Evolutionary conservation across 2,329 filamentous ascomycete species (phyloP), one percentile per base, ranked within the genome.

Genomic region (Dactylonectria estremocensis): DNA sequence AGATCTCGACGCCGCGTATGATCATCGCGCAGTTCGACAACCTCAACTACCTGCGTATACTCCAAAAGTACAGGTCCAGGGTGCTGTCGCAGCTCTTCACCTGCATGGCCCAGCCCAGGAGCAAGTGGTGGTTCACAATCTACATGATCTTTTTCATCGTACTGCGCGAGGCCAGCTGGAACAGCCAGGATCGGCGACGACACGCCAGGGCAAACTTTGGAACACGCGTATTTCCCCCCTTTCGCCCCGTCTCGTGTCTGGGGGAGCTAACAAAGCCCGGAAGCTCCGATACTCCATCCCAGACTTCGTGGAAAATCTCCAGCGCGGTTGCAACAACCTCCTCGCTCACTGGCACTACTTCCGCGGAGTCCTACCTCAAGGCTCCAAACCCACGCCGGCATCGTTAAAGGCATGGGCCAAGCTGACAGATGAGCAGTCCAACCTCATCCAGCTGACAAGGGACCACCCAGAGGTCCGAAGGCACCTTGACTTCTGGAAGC

Each of bases 271-370:
- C 24, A 6, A 20, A 10, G n/a, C 13, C 40, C 16, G 16, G 13
- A 11, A 82, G 79, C 65, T 66, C n/a, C 77, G 77, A 11, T 83
- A 84, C 61, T 77, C 83, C 1, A 78, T 85, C 8, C 78, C 79
- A 0, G 16, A 48, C 1, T 85, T 84, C 61, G 82, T 87, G 16
- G 79, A 83, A 40, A 75, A 81, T 6, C 77, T 87, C 2, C 86
- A 88, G 16, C 77, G 81, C 13, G 80, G 84, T 5, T 84, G 82
- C 31, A 85, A 83, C 56, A 82, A 82, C 58, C 76, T 87, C 31
- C 81, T 88, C 1, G 76, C 78, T 11, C 79, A 86, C 60, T 88
- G 86, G 86, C 84, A 86, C 55, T 88, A 87, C 70, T 88, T 83
- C 74, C 80, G 79, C 35, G 71, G 79, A 24, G 22, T 58, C 6